Percentiles rank a stretch among this genome's conserved stretches.
Evolutionary conservation across 2,329 filamentous ascomycete species (phyloP).

Genomic region (Blumeria graminis): DNA sequence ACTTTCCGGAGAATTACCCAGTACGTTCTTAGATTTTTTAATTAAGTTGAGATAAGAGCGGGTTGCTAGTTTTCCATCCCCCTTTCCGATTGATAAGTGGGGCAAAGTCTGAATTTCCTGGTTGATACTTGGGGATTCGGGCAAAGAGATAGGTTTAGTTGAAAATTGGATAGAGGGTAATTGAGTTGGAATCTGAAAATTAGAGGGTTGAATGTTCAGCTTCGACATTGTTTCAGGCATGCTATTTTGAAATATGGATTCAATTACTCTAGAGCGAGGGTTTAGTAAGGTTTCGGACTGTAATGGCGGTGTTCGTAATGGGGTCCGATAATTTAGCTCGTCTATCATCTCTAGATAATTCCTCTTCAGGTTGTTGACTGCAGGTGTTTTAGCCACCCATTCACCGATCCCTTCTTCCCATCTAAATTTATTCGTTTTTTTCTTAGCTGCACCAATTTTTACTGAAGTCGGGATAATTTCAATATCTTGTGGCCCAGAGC

Average conservation of each 20-base stretch:
- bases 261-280: conserved; percentile 2
- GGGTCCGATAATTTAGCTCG: conserved; percentile 7
- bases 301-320: conserved; percentile 5
- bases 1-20: too few species aligned
- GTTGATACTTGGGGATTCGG: not conserved
- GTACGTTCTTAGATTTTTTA: too few species aligned
- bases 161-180: not conserved
- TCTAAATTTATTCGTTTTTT: conserved; percentile 16
- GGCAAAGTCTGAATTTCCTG: not conserved
- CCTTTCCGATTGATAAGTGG: not conserved
- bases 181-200: not conserved
- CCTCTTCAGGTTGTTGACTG: conserved; percentile 9
- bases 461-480: not conserved
- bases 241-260: not conserved
- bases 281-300: not conserved
- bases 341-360: conserved; percentile 6
- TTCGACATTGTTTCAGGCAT: not conserved
- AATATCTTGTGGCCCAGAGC: conserved; percentile 3
- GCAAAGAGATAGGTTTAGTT: too few species aligned
- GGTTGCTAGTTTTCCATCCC: not conserved
- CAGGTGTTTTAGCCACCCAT: conserved; percentile 27
- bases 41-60: too few species aligned
- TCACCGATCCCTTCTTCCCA: conserved; percentile 33
- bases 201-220: not conserved
- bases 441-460: not conserved